phyloP scores from a whole-genome alignment of 495 filamentous ascomycete species.

The Daldinia grandis region DNA sequence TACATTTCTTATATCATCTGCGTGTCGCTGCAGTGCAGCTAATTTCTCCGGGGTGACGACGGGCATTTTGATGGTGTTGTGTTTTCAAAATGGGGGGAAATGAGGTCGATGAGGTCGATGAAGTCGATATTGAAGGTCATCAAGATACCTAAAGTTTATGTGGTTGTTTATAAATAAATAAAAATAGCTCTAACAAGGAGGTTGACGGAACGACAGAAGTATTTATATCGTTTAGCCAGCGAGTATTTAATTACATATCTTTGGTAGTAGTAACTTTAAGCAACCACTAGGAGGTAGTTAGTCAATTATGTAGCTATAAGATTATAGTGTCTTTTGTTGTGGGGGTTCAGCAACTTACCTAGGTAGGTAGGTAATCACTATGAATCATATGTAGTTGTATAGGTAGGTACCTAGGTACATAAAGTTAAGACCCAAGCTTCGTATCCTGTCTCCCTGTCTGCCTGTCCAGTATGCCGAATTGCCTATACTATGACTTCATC shows the following conservation, averaged over 20 bases:
- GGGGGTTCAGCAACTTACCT: neutral
- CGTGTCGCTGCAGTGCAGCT: slow-evolving; percentile 81
- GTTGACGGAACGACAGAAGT: neutral
- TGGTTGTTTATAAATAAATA: neutral
- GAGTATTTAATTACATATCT: no score
- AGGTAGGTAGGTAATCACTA: slow-evolving; percentile 1
- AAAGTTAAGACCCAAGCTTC: neutral
- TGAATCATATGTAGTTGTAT: slow-evolving; percentile 1
- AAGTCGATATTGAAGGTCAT: neutral
- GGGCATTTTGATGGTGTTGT: slow-evolving; percentile 69
- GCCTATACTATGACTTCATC: neutral
- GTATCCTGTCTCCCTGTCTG: neutral
- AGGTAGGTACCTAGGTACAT: neutral
- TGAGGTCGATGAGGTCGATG: neutral
- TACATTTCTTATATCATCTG: slow-evolving; percentile 90
- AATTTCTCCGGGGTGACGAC: slow-evolving; percentile 88
- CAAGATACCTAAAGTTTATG: neutral
- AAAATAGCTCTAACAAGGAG: neutral
- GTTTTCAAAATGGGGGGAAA: neutral
- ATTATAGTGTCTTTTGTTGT: neutral
- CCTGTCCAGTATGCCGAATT: neutral
- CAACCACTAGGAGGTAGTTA: no score
- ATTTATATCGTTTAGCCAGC: neutral
- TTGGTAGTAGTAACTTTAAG: neutral
- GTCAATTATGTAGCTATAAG: no score